Evolutionary conservation across 2,329 filamentous ascomycete species (phyloP).

Genomic region (Chrysoporthe deuterocubensis): DNA sequence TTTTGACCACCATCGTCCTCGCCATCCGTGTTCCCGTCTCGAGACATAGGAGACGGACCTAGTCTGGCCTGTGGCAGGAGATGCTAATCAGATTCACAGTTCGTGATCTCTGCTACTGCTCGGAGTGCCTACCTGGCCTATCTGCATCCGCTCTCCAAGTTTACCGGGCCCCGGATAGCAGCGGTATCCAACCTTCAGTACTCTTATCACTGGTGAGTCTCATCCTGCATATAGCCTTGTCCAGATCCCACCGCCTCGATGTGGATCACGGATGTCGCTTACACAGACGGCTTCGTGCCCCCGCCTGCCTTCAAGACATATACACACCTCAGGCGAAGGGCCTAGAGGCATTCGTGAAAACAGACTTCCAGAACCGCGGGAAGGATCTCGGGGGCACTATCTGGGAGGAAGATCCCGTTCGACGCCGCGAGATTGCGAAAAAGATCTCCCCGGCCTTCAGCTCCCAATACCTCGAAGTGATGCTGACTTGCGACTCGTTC

Average conservation of each 20-base stretch:
- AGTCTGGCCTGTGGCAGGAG: no score
- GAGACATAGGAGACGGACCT: no score
- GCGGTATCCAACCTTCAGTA: constrained; percentile 9
- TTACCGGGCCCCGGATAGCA: constrained; percentile 14
- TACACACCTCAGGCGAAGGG: constrained; percentile 19
- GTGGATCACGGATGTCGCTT: no score
- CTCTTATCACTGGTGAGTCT: constrained; percentile 1
- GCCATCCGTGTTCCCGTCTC: no score
- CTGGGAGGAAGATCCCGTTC: constrained; percentile 18
- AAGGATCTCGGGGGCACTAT: constrained; percentile 15
- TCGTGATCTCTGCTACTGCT: no score
- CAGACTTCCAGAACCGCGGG: no score
- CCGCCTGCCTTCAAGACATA: constrained; percentile 13
- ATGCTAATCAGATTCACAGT: no score
- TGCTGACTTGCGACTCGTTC: no score
- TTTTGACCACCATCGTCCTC: no score
- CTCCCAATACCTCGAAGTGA: not conserved
- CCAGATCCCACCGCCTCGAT: no score
- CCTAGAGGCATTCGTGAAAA: constrained; percentile 22
- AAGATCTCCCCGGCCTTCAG: constrained; percentile 28
- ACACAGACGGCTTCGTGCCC: no score
- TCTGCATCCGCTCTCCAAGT: constrained; percentile 14
- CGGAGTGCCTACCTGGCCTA: not conserved
- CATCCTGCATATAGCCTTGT: not conserved
- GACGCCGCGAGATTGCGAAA: constrained; percentile 26